phyloP scores from a whole-genome alignment of 495 filamentous ascomycete genomes.

The Paragyromitra xinjiangensis region DNA sequence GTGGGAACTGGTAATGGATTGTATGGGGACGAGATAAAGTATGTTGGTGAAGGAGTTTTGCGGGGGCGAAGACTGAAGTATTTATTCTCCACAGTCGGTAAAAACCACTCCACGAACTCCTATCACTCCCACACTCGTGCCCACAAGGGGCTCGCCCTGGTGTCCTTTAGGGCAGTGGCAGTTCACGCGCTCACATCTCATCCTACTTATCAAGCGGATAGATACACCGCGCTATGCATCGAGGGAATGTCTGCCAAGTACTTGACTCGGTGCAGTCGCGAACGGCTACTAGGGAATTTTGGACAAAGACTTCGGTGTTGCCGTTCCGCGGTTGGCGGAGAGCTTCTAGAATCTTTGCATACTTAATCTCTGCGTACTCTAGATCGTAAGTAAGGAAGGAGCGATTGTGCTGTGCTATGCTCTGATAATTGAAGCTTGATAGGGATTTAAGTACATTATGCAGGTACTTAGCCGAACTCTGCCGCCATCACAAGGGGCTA shows the following conservation, averaged over 20 bases:
- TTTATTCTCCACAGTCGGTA: slow-evolving; percentile 7
- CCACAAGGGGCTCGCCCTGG: background rate
- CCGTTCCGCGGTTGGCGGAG: background rate
- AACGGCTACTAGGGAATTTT: background rate
- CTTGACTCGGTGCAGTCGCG: background rate
- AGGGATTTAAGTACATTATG: background rate
- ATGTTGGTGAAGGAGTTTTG: background rate
- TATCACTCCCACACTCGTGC: background rate
- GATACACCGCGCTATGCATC: background rate
- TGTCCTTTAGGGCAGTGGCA: background rate
- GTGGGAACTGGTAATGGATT: background rate
- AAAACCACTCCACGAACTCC: background rate
- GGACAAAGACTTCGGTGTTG: background rate
- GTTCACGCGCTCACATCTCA: background rate
- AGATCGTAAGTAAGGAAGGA: too few relatives aligned
- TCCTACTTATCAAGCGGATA: background rate
- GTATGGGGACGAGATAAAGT: background rate
- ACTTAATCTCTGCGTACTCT: too few relatives aligned
- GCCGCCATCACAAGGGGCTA: background rate
- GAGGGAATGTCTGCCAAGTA: background rate
- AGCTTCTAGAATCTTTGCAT: background rate
- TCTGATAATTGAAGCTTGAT: background rate
- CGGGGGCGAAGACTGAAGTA: background rate
- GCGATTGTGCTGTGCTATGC: background rate
- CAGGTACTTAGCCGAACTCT: background rate